phyloP scores from a whole-genome alignment of 2,329 filamentous ascomycete species.

The Pseudogymnoascus sp. region DNA sequence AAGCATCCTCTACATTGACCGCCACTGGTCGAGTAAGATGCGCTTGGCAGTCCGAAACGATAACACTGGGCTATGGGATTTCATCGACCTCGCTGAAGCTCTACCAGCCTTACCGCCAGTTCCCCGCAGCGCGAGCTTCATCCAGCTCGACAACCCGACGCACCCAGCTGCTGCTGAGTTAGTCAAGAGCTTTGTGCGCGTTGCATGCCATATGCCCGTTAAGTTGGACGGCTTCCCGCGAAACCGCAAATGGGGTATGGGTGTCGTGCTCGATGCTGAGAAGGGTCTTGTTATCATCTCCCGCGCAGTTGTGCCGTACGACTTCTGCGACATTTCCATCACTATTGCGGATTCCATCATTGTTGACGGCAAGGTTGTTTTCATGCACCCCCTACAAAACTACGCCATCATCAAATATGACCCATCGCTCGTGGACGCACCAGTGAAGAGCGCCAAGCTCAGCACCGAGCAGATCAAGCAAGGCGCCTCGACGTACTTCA shows the following conservation, averaged over 20 bases:
- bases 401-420: slow-evolving; percentile 96
- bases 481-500: slow-evolving; percentile 89
- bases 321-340: slow-evolving; percentile 91
- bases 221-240: slow-evolving; percentile 98
- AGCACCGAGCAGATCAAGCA: slow-evolving; percentile 79
- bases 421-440: slow-evolving; percentile 83
- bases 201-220: slow-evolving; percentile 86
- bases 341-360: slow-evolving; percentile 96
- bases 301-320: slow-evolving; percentile 87
- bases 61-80: slow-evolving; percentile 86
- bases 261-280: slow-evolving; percentile 92
- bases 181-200: slow-evolving; percentile 88
- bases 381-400: slow-evolving; percentile 93
- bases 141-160: slow-evolving; percentile 80
- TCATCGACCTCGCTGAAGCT: slow-evolving; percentile 73
- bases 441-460: slow-evolving; percentile 81
- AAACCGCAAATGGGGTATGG: slow-evolving; percentile 89
- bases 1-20: slow-evolving; percentile 82
- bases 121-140: slow-evolving; percentile 78
- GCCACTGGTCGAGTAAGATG: slow-evolving; percentile 96
- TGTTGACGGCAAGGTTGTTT: slow-evolving; percentile 87
- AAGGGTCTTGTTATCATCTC: slow-evolving; percentile 94
- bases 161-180: slow-evolving; percentile 88
- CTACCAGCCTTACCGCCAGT: slow-evolving; percentile 67
- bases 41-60: slow-evolving; percentile 88